A percentile compares a stretch with the other conserved stretches of the same genome.
These are phyloP conservation scores for Pleurotus giganteus DNA, from an alignment of 768 basidiomycete species.

Conservation along the genomic window DNA sequence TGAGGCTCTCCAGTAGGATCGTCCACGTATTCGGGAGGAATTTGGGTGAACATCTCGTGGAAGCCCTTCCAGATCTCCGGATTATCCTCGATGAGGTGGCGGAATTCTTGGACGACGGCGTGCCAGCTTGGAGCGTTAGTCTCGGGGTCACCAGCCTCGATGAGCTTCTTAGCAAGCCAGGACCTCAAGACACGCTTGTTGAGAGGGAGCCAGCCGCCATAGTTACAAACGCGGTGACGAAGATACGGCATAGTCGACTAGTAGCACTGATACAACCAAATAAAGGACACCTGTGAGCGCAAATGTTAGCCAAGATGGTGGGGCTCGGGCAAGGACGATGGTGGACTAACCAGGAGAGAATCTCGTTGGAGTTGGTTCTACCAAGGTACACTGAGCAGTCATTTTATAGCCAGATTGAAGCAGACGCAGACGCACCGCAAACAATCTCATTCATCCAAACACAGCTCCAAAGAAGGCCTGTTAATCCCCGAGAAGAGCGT, in stretches of 20 bases:
- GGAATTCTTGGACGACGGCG: constrained; percentile 25
- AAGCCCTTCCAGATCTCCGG: constrained; percentile 28
- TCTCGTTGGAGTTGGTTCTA: no score
- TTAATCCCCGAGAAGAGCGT: no score
- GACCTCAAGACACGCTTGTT: not conserved
- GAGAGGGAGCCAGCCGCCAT: constrained; percentile 9
- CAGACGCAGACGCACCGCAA: no score
- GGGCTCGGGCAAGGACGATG: no score
- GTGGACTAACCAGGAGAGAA: no score
- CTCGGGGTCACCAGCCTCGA: not conserved
- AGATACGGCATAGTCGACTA: not conserved
- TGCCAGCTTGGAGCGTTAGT: not conserved
- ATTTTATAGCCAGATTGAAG: no score
- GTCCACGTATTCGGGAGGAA: constrained; percentile 11
- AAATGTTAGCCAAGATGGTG: no score
- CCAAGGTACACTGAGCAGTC: no score
- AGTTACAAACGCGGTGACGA: not conserved
- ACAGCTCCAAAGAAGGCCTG: no score
- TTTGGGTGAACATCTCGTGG: constrained; percentile 29
- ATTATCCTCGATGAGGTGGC: constrained; percentile 25
- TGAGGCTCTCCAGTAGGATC: constrained; percentile 17
- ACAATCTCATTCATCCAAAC: no score
- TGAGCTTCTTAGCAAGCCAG: constrained; percentile 7
- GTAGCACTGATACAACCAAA: no score
- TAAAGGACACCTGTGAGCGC: no score